phyloP scores from a whole-genome alignment of 1,284 basidiomycete species.

The Trichosporon faecale region DNA sequence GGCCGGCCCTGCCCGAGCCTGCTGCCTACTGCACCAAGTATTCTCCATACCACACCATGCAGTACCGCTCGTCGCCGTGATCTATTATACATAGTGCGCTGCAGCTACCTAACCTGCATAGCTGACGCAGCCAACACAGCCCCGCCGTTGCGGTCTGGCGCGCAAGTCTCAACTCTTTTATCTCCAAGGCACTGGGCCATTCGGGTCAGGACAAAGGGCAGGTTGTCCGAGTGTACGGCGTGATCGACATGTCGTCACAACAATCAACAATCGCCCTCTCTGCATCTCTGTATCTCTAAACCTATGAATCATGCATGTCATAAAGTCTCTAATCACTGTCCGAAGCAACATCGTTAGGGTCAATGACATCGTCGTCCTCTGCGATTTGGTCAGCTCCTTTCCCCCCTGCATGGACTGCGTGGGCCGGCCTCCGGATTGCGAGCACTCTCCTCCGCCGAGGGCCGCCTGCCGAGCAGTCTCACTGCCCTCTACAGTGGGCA shows the following conservation, averaged over 20 bases:
- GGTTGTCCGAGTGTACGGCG: background rate
- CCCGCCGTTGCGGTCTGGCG: too few relatives aligned
- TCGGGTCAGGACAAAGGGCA: background rate
- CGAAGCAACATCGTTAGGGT: conserved; percentile 49
- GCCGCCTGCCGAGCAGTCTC: too few relatives aligned
- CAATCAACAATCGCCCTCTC: background rate
- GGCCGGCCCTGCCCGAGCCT: background rate
- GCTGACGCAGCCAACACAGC: background rate
- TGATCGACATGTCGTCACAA: background rate
- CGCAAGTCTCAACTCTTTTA: background rate
- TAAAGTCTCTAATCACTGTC: conserved; percentile 36
- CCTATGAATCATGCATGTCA: conserved; percentile 5
- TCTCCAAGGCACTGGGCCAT: background rate
- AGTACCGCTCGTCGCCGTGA: background rate
- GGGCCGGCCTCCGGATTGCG: background rate
- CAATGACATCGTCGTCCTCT: conserved; percentile 44
- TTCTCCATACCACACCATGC: background rate
- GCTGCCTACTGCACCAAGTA: background rate
- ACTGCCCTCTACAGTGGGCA: too few relatives aligned
- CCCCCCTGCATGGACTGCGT: background rate
- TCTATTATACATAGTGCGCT: background rate
- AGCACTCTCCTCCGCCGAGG: too few relatives aligned
- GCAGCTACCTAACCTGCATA: background rate
- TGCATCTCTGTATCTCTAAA: background rate
- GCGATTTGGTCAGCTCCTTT: background rate